Evolutionary conservation across 2,329 filamentous ascomycete genomes (phyloP).

Genomic region (Myriosclerotinia scirpicola): DNA sequence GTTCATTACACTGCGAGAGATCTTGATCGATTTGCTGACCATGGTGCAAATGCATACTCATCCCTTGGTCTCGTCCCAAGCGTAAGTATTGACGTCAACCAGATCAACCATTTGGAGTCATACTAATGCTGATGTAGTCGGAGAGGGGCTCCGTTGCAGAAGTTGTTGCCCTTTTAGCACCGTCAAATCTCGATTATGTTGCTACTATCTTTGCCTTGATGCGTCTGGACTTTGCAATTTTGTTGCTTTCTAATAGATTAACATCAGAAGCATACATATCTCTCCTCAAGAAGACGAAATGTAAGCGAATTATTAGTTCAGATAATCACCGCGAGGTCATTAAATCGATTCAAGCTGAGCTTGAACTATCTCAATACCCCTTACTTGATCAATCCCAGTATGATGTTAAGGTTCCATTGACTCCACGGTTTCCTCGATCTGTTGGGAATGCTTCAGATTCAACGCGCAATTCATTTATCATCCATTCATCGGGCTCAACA

Average conservation of each 20-base stretch:
- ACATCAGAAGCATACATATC: conserved; percentile 51
- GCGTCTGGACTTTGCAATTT: conserved; percentile 52
- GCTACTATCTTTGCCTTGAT: conserved; percentile 53
- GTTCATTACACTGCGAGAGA: conserved; percentile 37
- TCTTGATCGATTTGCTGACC: conserved; percentile 38
- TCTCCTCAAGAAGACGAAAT: conserved; percentile 47
- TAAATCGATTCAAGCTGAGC: conserved; percentile 23
- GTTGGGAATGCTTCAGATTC: conserved; percentile 22
- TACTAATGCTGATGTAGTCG: background rate
- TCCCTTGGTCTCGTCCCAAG: conserved; percentile 30
- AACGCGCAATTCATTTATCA: conserved; percentile 35
- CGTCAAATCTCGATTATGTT: conserved; percentile 50
- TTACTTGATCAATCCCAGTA: conserved; percentile 27
- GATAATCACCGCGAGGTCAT: conserved; percentile 25
- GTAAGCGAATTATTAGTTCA: conserved; percentile 21
- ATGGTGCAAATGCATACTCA: conserved; percentile 32
- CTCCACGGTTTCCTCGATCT: conserved; percentile 25
- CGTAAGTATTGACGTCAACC: conserved; percentile 18
- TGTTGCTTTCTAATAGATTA: conserved; percentile 56
- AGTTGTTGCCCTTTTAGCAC: conserved; percentile 31
- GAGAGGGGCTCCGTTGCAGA: conserved; percentile 14
- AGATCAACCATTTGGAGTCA: background rate
- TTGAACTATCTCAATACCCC: conserved; percentile 34
- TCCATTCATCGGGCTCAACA: conserved; percentile 49
- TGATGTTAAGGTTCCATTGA: conserved; percentile 24